A percentile compares a stretch with the other conserved stretches of the same genome.
Conservation (phyloP, 768 basidiomycete genomes). For the Tulasnella calospora region DNA sequence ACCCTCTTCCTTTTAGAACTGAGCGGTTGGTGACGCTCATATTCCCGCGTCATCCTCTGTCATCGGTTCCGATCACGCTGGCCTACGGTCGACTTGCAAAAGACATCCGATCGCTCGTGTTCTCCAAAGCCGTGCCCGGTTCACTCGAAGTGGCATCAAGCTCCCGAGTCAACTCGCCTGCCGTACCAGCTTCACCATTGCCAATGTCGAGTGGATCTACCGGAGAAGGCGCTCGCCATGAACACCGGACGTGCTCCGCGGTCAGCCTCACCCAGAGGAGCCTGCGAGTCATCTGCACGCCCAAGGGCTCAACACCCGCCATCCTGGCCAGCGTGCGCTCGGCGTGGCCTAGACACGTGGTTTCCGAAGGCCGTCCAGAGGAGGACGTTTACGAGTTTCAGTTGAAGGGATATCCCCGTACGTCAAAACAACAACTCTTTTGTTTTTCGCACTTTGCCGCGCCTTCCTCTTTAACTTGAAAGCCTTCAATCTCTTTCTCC, state of each 20-base stretch:
- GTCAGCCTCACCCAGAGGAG: neutral
- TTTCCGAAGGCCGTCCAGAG: conserved; percentile 19
- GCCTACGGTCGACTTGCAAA: conserved; percentile 27
- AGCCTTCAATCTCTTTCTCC: neutral
- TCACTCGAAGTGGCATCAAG: neutral
- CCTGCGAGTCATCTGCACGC: conserved; percentile 26
- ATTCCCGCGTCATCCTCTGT: conserved; percentile 24
- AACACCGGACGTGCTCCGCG: conserved; percentile 13
- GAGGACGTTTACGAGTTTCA: conserved; percentile 27
- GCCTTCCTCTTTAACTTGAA: neutral
- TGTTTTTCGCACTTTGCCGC: too few species aligned
- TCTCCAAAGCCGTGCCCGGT: neutral
- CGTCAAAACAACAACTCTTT: neutral
- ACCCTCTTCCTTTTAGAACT: neutral
- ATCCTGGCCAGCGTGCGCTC: conserved; percentile 24
- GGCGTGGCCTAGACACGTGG: conserved; percentile 27
- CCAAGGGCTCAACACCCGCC: conserved; percentile 24
- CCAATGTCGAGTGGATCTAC: neutral
- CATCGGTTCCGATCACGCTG: conserved; percentile 5
- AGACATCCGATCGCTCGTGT: conserved; percentile 19
- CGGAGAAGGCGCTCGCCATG: neutral
- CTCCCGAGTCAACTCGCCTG: neutral
- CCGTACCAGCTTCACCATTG: neutral
- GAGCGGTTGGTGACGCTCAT: conserved; percentile 23
- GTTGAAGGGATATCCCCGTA: conserved; percentile 26